Evolutionary conservation across 2,329 filamentous ascomycete genomes (phyloP).

Genomic region (Scleromitrula shiraiana): DNA sequence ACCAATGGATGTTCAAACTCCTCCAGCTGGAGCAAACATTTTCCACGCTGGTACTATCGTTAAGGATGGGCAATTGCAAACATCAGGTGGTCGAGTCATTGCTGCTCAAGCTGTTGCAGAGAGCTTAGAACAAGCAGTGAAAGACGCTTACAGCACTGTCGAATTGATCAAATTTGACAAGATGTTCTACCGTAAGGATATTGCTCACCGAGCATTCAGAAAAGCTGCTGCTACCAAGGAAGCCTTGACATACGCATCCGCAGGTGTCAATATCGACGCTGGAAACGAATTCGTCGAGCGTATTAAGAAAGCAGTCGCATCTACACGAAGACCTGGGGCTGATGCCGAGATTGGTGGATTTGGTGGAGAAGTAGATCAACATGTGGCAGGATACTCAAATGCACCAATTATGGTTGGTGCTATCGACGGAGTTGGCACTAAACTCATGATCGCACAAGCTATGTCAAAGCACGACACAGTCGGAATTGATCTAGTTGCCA

Average conservation of each 20-base stretch:
- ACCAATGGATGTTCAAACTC: constrained; percentile 42
- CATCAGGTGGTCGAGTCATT: constrained; percentile 84
- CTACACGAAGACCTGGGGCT: constrained; percentile 76
- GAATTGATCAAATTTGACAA: constrained; percentile 61
- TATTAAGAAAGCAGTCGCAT: constrained; percentile 84
- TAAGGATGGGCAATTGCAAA: constrained; percentile 56
- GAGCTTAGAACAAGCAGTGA: constrained; percentile 73
- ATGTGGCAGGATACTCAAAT: constrained; percentile 62
- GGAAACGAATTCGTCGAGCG: constrained; percentile 87
- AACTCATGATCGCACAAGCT: constrained; percentile 89
- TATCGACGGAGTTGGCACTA: constrained; percentile 94
- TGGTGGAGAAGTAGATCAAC: constrained; percentile 76
- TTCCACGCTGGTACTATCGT: constrained; percentile 89
- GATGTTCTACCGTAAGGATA: constrained; percentile 68
- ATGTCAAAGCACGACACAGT: constrained; percentile 90
- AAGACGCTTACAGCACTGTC: constrained; percentile 80
- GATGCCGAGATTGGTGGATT: constrained; percentile 84
- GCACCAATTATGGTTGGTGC: constrained; percentile 83
- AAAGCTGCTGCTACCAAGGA: constrained; percentile 32
- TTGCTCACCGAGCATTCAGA: constrained; percentile 68
- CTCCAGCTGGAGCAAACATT: constrained; percentile 53
- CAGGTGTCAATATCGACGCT: constrained; percentile 89
- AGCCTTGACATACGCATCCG: constrained; percentile 80
- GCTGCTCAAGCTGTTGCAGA: constrained; percentile 75
- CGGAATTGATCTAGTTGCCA: constrained; percentile 81